Conservation (phyloP, 768 basidiomycete genomes). For the Psilocybe subaeruginosa region DNA sequence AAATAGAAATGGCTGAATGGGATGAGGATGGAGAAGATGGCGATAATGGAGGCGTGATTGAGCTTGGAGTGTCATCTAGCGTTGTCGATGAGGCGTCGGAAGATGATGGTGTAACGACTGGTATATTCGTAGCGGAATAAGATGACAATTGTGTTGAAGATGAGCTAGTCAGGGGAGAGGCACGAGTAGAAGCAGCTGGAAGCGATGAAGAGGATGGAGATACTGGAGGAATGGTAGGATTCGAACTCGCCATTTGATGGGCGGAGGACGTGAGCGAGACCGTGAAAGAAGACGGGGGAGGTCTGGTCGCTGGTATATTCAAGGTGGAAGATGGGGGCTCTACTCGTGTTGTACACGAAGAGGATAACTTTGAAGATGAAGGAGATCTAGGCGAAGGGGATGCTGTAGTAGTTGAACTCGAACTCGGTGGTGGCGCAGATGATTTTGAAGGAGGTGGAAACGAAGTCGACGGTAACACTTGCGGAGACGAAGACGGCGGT, state of each 20-base stretch:
- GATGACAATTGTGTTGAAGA: too few species aligned
- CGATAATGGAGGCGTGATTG: neutral
- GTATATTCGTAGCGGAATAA: too few species aligned
- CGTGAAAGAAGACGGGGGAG: constrained; percentile 18
- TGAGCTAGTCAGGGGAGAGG: too few species aligned
- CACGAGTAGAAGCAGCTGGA: too few species aligned
- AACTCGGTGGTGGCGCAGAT: constrained; percentile 2
- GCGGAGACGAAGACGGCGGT: constrained; percentile 10
- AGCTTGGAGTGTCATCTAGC: too few species aligned
- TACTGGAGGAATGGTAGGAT: too few species aligned
- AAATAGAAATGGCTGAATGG: constrained; percentile 6
- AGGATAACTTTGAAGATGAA: constrained; percentile 20
- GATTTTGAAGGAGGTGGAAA: constrained; percentile 13
- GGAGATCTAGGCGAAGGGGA: constrained; percentile 15
- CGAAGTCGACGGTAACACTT: constrained; percentile 6
- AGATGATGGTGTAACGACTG: too few species aligned
- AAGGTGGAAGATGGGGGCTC: neutral
- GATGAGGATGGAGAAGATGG: constrained; percentile 1
- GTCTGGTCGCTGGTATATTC: neutral
- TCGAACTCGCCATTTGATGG: neutral
- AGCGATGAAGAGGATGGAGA: too few species aligned
- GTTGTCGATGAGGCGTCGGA: too few species aligned
- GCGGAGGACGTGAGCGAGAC: constrained; percentile 6
- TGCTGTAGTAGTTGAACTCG: neutral
- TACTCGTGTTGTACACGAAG: constrained; percentile 8